Conservation (phyloP, 345 rosid species). For the Eucalyptus cladocalyx region DNA sequence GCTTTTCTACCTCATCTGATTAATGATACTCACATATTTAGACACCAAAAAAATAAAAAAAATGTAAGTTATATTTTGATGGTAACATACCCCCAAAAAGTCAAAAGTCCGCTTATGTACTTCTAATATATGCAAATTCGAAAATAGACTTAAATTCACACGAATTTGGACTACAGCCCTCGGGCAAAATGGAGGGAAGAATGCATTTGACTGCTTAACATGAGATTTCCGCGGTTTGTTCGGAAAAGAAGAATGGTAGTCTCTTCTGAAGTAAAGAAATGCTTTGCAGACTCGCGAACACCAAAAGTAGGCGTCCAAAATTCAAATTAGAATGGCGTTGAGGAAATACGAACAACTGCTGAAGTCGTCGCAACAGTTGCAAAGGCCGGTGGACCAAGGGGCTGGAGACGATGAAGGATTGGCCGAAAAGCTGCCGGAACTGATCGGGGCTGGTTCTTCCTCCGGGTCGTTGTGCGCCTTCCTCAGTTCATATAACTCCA, state of each 20-base stretch:
- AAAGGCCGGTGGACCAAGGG: constrained; percentile 41
- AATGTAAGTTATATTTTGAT: neutral
- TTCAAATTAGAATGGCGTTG: neutral
- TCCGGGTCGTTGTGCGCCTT: neutral
- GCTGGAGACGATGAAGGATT: neutral
- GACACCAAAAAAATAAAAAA: neutral
- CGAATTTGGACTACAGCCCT: neutral
- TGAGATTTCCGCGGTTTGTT: neutral
- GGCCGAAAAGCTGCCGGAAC: neutral
- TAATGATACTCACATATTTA: no score
- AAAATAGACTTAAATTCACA: neutral
- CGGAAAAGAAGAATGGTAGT: neutral
- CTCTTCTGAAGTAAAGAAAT: neutral
- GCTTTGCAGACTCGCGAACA: neutral
- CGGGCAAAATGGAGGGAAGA: neutral
- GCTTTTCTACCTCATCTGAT: no score
- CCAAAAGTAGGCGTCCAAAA: neutral
- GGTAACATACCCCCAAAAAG: neutral
- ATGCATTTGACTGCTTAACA: neutral
- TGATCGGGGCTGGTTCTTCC: neutral
- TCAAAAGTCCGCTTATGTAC: neutral
- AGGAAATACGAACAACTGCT: constrained; percentile 13
- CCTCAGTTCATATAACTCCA: neutral
- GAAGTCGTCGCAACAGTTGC: constrained; percentile 27
- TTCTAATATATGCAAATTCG: neutral